Base-by-base conservation (phyloP, 306 rosid genomes). In the Amphicarpaea edgeworthii region DNA sequence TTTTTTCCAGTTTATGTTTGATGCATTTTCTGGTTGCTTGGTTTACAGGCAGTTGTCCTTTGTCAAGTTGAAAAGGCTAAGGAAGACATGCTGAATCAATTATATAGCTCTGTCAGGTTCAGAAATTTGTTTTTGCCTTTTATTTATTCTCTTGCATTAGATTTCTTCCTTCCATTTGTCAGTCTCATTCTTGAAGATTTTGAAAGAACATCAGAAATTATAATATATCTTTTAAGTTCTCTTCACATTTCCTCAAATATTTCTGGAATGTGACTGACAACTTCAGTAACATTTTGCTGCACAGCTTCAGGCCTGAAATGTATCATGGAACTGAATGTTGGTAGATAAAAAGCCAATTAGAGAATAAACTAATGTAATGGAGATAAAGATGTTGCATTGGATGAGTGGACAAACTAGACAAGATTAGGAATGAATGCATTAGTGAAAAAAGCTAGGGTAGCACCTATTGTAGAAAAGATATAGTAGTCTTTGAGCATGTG, bases 61-160 rank as follows among this genome's bases (percentile, higher is more conserved):
- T 94, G 92, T 81, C 98, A 92, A 90, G 98, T 94, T 65, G 98
- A 94, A 80, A 94, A 94, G 38, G 97, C 98, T 1, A 94, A 94
- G 90, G 98, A 94, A 80, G 98, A 94, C 77, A 92, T 94, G 98
- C 86, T 94, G 45, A 94, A 88, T 83, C 98, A 92, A 77, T 87
- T 94, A 82, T 94, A 94, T 82, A 94, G 98, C 84, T 90, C 93
- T 64, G 75, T 94, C 91, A 94, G 97, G 98, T 94, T 79, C 41
- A 28, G 32, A 69, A 69, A 19, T 72, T 69, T 81, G 37, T 81
- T 58, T 19, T 80, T 63, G 12, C 26, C 19, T 58, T 19, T 62
- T 77, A 0, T 62, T 60, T 75, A 1, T 32, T 50, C 61, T 32
- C 53, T 45, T 11, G 7, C 30, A 72, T 72, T 40, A 17, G 2